A percentile compares a stretch with the other conserved stretches of the same genome.
Evolutionary conservation across 2,329 filamentous ascomycete genomes (phyloP).

Genomic region (Colletotrichum liriopes): DNA sequence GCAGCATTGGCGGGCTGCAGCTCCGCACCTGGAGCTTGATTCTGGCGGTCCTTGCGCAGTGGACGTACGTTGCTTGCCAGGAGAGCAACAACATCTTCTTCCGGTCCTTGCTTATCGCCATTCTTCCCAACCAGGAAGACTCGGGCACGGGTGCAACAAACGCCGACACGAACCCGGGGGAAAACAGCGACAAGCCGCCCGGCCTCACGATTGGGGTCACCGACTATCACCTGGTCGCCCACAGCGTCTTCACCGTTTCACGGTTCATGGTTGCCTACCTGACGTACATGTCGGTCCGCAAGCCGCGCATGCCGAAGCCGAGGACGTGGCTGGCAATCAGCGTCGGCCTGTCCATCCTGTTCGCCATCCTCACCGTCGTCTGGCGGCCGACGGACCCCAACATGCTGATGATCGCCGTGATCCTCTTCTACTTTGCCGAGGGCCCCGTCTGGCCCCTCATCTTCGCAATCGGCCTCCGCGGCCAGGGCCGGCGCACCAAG

Average conservation of each 20-base stretch:
- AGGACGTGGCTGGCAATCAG: slow-evolving; percentile 79
- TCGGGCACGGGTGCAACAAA: slow-evolving; percentile 46
- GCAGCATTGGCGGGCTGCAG: slow-evolving; percentile 64
- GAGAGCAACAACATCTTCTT: slow-evolving; percentile 76
- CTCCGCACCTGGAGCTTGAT: slow-evolving; percentile 73
- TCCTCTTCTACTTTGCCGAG: slow-evolving; percentile 85
- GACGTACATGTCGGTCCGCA: slow-evolving; percentile 69
- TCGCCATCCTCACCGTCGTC: slow-evolving; percentile 64
- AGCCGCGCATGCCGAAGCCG: slow-evolving; percentile 72
- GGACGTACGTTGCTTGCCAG: slow-evolving; percentile 84
- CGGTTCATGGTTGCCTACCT: slow-evolving; percentile 78
- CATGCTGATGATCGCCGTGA: slow-evolving; percentile 71
- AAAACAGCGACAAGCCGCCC: slow-evolving; percentile 53
- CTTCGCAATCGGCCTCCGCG: slow-evolving; percentile 84
- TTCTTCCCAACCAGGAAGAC: slow-evolving; percentile 50
- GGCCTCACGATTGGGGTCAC: slow-evolving; percentile 70
- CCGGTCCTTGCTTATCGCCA: slow-evolving; percentile 63
- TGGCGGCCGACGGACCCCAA: slow-evolving; percentile 63
- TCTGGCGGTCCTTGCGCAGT: slow-evolving; percentile 83
- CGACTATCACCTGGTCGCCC: slow-evolving; percentile 80
- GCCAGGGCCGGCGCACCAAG: slow-evolving; percentile 86
- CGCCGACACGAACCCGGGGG: slow-evolving; percentile 61
- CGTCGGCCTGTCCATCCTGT: slow-evolving; percentile 73
- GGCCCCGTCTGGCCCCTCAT: slow-evolving; percentile 88
- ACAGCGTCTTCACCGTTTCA: slow-evolving; percentile 80